Conservation (phyloP, 306 rosid genomes). For the Prinsepia uniflora region DNA sequence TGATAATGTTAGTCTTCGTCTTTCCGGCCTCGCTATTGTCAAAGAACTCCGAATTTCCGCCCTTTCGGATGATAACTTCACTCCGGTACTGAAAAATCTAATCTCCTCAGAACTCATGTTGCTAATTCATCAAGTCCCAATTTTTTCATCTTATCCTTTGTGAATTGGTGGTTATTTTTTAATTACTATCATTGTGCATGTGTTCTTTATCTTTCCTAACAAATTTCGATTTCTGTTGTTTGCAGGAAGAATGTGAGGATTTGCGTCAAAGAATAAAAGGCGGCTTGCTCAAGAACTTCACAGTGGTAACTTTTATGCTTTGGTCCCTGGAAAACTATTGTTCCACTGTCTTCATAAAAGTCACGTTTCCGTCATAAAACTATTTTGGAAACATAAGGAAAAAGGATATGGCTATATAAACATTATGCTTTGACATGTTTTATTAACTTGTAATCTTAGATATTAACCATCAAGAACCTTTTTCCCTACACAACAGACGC, state of each 20-base stretch:
- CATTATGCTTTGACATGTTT: background rate
- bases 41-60: constrained; percentile 46
- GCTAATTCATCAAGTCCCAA: background rate
- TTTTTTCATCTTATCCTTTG: too few species aligned
- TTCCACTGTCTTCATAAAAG: too few species aligned
- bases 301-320: constrained; percentile 48
- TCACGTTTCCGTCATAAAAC: too few species aligned
- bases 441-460: background rate
- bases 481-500: background rate
- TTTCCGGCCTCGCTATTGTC: constrained; percentile 47
- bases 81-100: constrained; percentile 41
- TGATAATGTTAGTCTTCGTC: constrained; percentile 41
- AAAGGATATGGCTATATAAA: background rate
- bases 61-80: constrained; percentile 80
- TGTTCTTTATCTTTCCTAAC: background rate
- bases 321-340: background rate
- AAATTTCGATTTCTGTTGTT: background rate
- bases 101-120: background rate
- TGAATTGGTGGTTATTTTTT: background rate
- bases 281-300: constrained; percentile 54
- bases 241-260: constrained; percentile 83
- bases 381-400: background rate
- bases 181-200: background rate
- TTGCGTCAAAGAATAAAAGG: constrained; percentile 58
- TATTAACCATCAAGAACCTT: background rate